Evolutionary conservation across 176 grass and related monocot species (phyloP).

Genomic region (Aegilops tauschii): DNA sequence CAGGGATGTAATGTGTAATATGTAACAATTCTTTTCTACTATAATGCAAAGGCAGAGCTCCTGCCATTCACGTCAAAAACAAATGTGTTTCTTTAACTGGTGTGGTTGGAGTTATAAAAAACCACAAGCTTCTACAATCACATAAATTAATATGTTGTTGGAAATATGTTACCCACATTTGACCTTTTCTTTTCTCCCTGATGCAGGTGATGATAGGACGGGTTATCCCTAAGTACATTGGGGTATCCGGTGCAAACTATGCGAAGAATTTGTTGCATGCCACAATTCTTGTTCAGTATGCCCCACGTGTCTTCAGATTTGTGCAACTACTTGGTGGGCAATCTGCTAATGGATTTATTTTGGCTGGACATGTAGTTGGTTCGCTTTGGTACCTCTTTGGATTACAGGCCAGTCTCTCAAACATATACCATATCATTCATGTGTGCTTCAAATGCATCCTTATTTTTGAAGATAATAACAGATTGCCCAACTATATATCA

Average conservation of each 20-base stretch:
- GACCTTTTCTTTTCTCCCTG: not conserved
- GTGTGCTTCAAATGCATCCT: not conserved
- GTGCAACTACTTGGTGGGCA: conserved; percentile 79
- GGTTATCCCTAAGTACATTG: conserved; percentile 69
- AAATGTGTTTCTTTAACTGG: not conserved
- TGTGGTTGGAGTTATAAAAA: not conserved
- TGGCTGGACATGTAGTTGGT: conserved; percentile 91
- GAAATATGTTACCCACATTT: conserved; percentile 4
- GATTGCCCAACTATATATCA: not conserved
- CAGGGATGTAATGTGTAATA: no score
- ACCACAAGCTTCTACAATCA: not conserved
- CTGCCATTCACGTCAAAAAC: not conserved
- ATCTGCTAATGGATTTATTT: conserved; percentile 79
- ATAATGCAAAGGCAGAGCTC: no score
- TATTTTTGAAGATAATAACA: not conserved
- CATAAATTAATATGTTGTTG: not conserved
- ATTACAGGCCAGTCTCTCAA: conserved; percentile 52
- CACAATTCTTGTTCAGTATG: conserved; percentile 83
- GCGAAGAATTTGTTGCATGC: conserved; percentile 77
- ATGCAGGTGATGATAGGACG: conserved; percentile 66
- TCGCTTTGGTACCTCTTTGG: conserved; percentile 94
- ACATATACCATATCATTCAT: not conserved
- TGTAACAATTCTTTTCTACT: no score
- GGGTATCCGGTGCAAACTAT: conserved; percentile 66
- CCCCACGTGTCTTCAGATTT: conserved; percentile 71